These are phyloP conservation scores for Shiraia sp. DNA, from an alignment of 2,329 filamentous ascomycete species.

Conservation along the genomic window DNA sequence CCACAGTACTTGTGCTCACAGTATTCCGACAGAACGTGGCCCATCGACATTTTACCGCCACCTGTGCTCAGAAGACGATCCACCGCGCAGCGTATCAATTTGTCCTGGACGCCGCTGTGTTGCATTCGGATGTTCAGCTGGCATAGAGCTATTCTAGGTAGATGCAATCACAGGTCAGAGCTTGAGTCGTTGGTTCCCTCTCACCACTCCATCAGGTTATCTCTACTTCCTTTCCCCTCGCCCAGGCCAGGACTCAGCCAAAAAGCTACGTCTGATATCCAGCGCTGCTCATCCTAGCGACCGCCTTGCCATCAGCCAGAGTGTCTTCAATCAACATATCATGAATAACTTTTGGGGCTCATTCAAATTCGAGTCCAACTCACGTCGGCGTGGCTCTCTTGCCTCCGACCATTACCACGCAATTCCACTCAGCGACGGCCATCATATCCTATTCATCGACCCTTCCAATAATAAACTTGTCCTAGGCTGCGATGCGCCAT, in stretches of 20 bases:
- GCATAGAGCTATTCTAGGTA: slow-evolving; percentile 67
- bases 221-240: slow-evolving; percentile 64
- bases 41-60: slow-evolving; percentile 52
- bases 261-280: slow-evolving; percentile 65
- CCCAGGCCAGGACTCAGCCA: slow-evolving; percentile 55
- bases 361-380: slow-evolving; percentile 23
- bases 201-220: slow-evolving; percentile 58
- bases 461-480: slow-evolving; percentile 60
- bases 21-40: slow-evolving; percentile 35
- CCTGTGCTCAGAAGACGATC: slow-evolving; percentile 64
- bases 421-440: slow-evolving; percentile 66
- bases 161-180: slow-evolving; percentile 55
- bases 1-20: slow-evolving; percentile 3
- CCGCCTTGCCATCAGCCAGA: slow-evolving; percentile 26
- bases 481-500: slow-evolving; percentile 64
- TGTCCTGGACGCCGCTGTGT: slow-evolving; percentile 67
- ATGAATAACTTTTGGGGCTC: slow-evolving; percentile 26
- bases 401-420: slow-evolving; percentile 64
- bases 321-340: slow-evolving; percentile 17
- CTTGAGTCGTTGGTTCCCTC: slow-evolving; percentile 60
- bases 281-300: slow-evolving; percentile 56
- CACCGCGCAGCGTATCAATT: slow-evolving; percentile 66
- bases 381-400: slow-evolving; percentile 4
- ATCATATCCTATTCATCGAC: slow-evolving; percentile 68
- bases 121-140: slow-evolving; percentile 65